Percentiles rank a stretch among this genome's conserved stretches.
phyloP scores from a whole-genome alignment of 495 filamentous ascomycete species.

The Neurospora pannonica region DNA sequence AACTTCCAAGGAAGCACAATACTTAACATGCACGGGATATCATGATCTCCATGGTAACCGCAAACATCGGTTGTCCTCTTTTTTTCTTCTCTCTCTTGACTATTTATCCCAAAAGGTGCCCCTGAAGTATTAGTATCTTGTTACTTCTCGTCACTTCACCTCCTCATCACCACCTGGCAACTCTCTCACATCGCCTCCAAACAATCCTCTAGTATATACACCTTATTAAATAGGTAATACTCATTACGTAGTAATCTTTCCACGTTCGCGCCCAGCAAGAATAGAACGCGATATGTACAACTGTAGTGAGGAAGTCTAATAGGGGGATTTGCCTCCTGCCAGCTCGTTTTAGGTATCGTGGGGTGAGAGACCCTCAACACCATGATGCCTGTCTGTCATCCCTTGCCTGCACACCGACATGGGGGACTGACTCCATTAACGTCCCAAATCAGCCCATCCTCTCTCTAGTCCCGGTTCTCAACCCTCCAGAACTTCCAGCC shows the following conservation, averaged over 20 bases:
- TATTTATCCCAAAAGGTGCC: neutral
- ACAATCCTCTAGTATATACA: neutral
- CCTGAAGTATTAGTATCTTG: neutral
- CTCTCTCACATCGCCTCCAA: neutral
- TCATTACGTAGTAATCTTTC: neutral
- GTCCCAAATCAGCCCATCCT: neutral
- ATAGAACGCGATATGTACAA: neutral
- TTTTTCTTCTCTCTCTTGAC: neutral
- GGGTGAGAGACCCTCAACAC: neutral
- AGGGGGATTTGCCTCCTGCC: neutral
- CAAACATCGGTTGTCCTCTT: neutral
- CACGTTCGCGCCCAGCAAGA: neutral
- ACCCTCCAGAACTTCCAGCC: constrained; percentile 95
- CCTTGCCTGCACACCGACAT: neutral
- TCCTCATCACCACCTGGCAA: neutral
- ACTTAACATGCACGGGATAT: neutral
- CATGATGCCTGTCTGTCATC: neutral
- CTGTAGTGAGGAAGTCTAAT: neutral
- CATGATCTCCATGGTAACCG: neutral
- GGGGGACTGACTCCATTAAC: neutral
- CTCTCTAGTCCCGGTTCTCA: constrained; percentile 22
- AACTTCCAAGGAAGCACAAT: neutral
- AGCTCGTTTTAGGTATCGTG: neutral
- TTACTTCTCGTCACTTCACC: neutral
- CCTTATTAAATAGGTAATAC: neutral